phyloP scores from a whole-genome alignment of 345 rosid genomes.

The Acer negundo region DNA sequence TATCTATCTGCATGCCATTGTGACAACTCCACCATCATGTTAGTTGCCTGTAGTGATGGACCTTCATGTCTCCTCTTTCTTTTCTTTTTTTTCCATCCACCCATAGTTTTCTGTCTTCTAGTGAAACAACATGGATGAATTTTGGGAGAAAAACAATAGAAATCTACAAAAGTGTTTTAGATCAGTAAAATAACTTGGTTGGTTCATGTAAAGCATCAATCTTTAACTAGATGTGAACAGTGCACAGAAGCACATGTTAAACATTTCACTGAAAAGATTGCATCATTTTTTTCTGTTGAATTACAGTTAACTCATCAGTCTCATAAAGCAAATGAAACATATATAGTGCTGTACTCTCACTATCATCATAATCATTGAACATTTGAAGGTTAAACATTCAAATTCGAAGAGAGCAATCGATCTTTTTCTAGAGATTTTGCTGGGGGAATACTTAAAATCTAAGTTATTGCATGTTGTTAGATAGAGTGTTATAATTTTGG shows the following conservation, averaged over 20 bases:
- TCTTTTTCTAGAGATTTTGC: constrained; percentile 33
- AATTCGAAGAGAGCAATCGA: constrained; percentile 14
- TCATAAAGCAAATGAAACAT: not conserved
- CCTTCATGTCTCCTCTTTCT: constrained; percentile 33
- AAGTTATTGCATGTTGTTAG: not conserved
- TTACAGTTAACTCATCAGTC: no score
- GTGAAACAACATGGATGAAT: not conserved
- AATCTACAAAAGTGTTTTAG: not conserved
- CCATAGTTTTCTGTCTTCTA: constrained; percentile 29
- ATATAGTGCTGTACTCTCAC: not conserved
- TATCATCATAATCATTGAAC: constrained; percentile 11
- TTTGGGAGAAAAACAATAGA: not conserved
- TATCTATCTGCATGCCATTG: constrained; percentile 38
- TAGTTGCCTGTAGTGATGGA: constrained; percentile 57
- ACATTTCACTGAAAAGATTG: not conserved
- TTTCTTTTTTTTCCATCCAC: constrained; percentile 29
- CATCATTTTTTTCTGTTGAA: not conserved
- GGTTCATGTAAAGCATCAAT: constrained; percentile 15
- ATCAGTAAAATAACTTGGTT: not conserved
- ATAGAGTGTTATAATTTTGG: constrained; percentile 18
- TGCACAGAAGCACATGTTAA: not conserved
- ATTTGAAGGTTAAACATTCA: not conserved
- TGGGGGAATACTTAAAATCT: constrained; percentile 17
- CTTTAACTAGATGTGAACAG: not conserved
- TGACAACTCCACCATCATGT: constrained; percentile 69